Conservation (phyloP, 2,329 filamentous ascomycete genomes). For the Colletotrichum cuscutae region DNA sequence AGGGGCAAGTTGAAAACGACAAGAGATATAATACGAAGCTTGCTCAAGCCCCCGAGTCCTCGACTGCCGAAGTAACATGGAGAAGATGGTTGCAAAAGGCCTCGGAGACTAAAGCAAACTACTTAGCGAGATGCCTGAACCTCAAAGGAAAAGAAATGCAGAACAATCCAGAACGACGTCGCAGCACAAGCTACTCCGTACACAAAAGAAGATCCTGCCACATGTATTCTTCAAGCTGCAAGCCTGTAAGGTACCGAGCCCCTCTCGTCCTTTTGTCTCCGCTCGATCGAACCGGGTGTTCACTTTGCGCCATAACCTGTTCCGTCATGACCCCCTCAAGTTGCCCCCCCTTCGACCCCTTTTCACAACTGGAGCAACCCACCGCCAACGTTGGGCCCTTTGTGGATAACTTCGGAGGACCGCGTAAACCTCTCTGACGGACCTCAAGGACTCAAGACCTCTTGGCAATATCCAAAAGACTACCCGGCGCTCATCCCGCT, state of each 20-base stretch:
- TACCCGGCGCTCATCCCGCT: neutral
- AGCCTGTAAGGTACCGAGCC: neutral
- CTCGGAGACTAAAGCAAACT: slow-evolving; percentile 14
- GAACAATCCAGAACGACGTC: neutral
- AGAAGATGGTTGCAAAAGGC: neutral
- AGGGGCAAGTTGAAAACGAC: neutral
- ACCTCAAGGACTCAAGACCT: neutral
- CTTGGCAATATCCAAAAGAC: slow-evolving; percentile 11
- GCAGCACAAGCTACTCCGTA: neutral
- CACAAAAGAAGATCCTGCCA: neutral
- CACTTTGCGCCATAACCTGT: neutral
- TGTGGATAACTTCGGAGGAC: slow-evolving; percentile 22
- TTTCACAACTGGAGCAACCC: neutral
- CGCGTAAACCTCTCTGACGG: neutral
- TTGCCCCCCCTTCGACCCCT: neutral
- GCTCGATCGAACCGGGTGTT: neutral
- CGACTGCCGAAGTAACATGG: neutral
- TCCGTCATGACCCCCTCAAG: neutral
- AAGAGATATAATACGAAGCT: neutral
- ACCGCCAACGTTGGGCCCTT: slow-evolving; percentile 22
- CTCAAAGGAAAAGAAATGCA: neutral
- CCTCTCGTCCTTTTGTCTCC: neutral
- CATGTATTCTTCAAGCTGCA: neutral
- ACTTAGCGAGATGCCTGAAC: slow-evolving; percentile 4
- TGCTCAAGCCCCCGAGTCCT: too few relatives aligned